Base-by-base conservation (phyloP, 1,139 yeast genomes). In the Yamadazyma jaroonii region DNA sequence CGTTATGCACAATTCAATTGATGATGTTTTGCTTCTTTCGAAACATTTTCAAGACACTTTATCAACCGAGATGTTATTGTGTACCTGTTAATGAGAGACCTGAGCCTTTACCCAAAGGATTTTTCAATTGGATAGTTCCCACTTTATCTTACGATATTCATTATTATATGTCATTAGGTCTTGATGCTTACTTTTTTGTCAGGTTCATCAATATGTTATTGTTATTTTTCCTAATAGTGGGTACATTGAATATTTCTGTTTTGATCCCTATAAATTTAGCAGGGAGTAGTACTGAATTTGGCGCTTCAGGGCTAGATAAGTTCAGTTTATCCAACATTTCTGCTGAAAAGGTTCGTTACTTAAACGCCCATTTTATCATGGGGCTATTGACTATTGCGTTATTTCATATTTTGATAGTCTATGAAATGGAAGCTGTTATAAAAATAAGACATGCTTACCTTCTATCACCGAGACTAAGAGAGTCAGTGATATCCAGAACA, bases 141-240 rank as follows among this genome's bases (percentile, higher is more conserved):
- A 63, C 74, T 0, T 37, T 74, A 32, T 48, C 52, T 13, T 53
- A 59, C 21, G 65, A 70, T 9, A 63, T 74, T 12, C 64, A 66
- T 13, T 60, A 66, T 31, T 81, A 74, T 49, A 49, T 69, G 29
- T 52, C 64, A 3, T 55, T 67, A 48, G 89, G 89, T 0, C 53
- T 82, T n/a, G 90, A 84, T 54, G 74, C 84, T 0, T 82, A 79
- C 50, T 76, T 79, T 47, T 79, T 82, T 45, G 48, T 82, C 3
- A 55, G 89, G 38, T 82, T 68, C 46, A 54, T 82, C 29, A 62
- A 66, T 36, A 60, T 78, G 2, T 47, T 81, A 15, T 52, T 74
- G 25, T 46, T 73, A 2, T 68, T 78, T 40, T 81, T 81, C 47
- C 40, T 62, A 1, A 62, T 72, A 0, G 56, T 81, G 17, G 79